A percentile compares a stretch with the other conserved stretches of the same genome.
phyloP scores from a whole-genome alignment of 352 stramenopile species.

The Phytophthora tubulina region DNA sequence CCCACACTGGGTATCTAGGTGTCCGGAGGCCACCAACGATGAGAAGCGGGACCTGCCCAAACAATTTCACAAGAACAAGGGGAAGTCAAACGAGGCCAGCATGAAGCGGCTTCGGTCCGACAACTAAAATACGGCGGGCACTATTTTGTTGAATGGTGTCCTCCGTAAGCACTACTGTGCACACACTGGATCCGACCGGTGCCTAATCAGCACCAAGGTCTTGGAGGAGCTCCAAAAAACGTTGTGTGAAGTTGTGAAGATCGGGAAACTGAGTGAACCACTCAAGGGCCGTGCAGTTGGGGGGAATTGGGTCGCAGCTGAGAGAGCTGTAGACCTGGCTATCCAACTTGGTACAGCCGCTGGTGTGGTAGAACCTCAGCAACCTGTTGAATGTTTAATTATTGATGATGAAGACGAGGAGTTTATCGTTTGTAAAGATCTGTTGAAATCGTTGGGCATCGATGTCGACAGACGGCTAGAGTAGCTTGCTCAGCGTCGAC shows the following conservation, averaged over 20 bases:
- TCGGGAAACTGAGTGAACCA: background rate
- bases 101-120: constrained; percentile 21
- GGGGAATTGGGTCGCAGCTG: constrained; percentile 10
- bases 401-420: constrained; percentile 18
- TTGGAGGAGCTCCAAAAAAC: background rate
- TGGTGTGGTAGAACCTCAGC: constrained; percentile 3
- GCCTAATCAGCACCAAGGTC: constrained; percentile 3
- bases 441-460: constrained; percentile 12
- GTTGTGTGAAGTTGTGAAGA: background rate
- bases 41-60: constrained; percentile 9
- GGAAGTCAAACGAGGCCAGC: background rate
- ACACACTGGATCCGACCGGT: constrained; percentile 6
- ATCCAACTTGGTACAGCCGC: constrained; percentile 5
- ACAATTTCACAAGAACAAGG: constrained; percentile 8
- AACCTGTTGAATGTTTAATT: constrained; percentile 3
- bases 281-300: constrained; percentile 10
- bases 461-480: constrained; percentile 15
- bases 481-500: background rate
- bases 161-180: constrained; percentile 9
- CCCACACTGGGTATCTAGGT: background rate
- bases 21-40: background rate
- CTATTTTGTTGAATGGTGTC: constrained; percentile 20
- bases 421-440: constrained; percentile 16
- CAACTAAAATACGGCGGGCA: constrained; percentile 13
- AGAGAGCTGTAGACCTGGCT: constrained; percentile 1